These are phyloP conservation scores for Edaphochlamys debaryana DNA, from an alignment of 139 green algal species.

Conservation along the genomic window DNA sequence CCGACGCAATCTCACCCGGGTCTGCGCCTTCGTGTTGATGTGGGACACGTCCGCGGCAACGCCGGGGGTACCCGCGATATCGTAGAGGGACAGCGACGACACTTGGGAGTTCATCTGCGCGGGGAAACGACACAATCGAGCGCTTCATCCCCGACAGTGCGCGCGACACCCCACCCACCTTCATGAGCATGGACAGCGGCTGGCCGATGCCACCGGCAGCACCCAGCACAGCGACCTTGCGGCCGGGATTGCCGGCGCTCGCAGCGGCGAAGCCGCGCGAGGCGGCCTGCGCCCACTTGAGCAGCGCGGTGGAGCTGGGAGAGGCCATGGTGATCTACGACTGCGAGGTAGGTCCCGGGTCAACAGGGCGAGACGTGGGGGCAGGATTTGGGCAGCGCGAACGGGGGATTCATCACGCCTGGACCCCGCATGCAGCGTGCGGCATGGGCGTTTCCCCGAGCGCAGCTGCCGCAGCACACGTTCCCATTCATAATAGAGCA, in stretches of 20 bases:
- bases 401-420: too few species aligned
- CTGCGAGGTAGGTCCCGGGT: too few species aligned
- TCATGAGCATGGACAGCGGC: slow-evolving; percentile 94
- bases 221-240: slow-evolving; percentile 90
- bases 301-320: neutral
- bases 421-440: too few species aligned
- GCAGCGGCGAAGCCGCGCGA: slow-evolving; percentile 37
- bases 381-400: too few species aligned
- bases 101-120: slow-evolving; percentile 69
- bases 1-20: slow-evolving; percentile 75
- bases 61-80: slow-evolving; percentile 80
- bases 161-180: slow-evolving; percentile 62
- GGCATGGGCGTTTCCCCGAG: too few species aligned
- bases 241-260: slow-evolving; percentile 34
- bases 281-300: slow-evolving; percentile 34
- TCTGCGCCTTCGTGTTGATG: slow-evolving; percentile 93
- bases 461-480: too few species aligned
- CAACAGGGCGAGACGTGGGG: too few species aligned
- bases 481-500: too few species aligned
- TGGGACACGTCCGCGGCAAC: slow-evolving; percentile 96
- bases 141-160: too few species aligned
- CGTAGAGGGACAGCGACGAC: slow-evolving; percentile 60
- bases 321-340: neutral
- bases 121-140: neutral
- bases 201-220: slow-evolving; percentile 93